Evolutionary conservation across 2,329 filamentous ascomycete species (phyloP), one percentile per base, ranked within the genome.

Genomic region (Verticillium isaacii): DNA sequence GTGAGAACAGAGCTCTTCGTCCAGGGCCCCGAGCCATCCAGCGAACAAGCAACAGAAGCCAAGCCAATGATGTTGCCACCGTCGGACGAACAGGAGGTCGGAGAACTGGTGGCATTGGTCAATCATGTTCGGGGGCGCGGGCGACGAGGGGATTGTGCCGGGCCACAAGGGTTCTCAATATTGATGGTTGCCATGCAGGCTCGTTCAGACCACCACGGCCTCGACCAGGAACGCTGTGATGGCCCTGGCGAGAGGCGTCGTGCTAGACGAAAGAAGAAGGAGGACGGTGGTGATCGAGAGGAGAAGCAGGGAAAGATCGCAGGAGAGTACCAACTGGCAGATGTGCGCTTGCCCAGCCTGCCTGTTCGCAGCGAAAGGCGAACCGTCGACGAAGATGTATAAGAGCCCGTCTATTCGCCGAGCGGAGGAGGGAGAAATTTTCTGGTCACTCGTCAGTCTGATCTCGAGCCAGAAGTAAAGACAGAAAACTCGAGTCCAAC

Each of bases 151-250:
- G 19, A 29, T 25, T 23, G 45, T 25, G 45, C 45, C 45, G 45
- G 56, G 56, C 56, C 56, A n/a, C 14, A 57, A 14, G 37, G 56
- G 56, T 57, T 57, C 56, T 57, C 56, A 57, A 57, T 39, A 57
- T 57, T 57, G 56, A 37, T 25, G 19, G 11, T 41, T 19, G 11
- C 19, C 45, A 52, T 52, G 45, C 45, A 52, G 45, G 45, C 23
- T 25, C 45, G 11, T 23, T 5, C 19, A 3, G 19, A 52, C 45
- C 45, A 52, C 32, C 56, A 23, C 32, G 9, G 11, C 32, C 19
- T 36, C 56, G 32, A 12, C 32, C 32, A 25, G 8, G 15, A 39
- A 32, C 32, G 32, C 19, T 23, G 19, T 37, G 29, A 37, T 19
- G n/a, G 29, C 56, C 56, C 56, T n/a, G 32, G 56, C 12, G 19